Conservation (phyloP, 495 filamentous ascomycete genomes). For the Symbiotaphrina buchneri region DNA sequence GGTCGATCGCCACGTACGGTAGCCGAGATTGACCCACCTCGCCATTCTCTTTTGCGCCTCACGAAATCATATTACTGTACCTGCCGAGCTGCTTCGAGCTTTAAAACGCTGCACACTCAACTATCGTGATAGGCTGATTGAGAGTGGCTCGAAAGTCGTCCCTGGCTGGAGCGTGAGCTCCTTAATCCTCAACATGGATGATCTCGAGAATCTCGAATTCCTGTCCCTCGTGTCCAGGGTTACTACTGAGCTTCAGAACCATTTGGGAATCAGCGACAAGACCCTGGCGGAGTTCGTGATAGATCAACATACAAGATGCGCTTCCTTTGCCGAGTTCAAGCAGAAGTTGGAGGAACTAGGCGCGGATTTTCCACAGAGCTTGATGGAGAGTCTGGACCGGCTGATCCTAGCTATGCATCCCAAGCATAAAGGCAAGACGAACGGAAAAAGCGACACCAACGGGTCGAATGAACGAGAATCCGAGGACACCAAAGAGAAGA, state of each 20-base stretch:
- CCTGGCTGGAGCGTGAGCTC: too few relatives aligned
- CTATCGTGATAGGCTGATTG: too few relatives aligned
- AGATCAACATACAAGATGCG: constrained; percentile 61
- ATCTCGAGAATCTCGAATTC: constrained; percentile 72
- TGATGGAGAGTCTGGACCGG: constrained; percentile 80
- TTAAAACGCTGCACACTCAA: too few relatives aligned
- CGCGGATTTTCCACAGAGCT: constrained; percentile 71
- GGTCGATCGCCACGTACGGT: too few relatives aligned
- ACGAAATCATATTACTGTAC: too few relatives aligned
- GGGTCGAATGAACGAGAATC: constrained; percentile 21
- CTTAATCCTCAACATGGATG: constrained; percentile 39
- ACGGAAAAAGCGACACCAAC: constrained; percentile 14
- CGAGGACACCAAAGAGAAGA: constrained; percentile 25
- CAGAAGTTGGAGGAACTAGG: constrained; percentile 47
- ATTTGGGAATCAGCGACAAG: constrained; percentile 82
- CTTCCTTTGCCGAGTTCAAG: constrained; percentile 42
- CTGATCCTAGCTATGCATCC: constrained; percentile 80
- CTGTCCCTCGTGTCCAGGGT: constrained; percentile 89
- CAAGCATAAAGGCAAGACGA: constrained; percentile 36
- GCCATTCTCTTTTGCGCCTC: too few relatives aligned
- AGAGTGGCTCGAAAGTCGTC: too few relatives aligned
- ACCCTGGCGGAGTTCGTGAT: constrained; percentile 92
- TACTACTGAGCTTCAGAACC: constrained; percentile 81
- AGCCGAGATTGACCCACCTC: too few relatives aligned
- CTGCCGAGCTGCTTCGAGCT: too few relatives aligned